These are phyloP conservation scores for Claviceps humidiphila DNA, from an alignment of 2,329 filamentous ascomycete species.

Conservation along the genomic window DNA sequence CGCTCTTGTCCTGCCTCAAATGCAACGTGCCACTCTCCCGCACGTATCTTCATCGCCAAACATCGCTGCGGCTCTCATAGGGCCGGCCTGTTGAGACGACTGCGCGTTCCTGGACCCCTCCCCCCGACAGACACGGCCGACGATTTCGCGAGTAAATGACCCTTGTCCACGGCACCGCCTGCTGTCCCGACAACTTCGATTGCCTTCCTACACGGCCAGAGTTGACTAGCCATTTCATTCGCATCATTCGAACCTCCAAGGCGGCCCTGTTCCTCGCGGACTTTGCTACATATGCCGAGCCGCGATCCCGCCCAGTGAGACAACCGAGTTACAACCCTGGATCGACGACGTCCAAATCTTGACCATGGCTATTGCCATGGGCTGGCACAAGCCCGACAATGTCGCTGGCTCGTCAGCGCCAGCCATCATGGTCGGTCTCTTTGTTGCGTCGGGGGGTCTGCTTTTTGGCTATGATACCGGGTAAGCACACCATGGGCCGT, in stretches of 20 bases:
- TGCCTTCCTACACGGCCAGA: not conserved
- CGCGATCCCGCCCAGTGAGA: not conserved
- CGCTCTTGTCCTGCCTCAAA: not conserved
- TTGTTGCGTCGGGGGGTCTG: constrained; percentile 56
- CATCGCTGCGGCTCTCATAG: not conserved
- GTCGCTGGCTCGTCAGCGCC: constrained; percentile 60
- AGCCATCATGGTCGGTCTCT: constrained; percentile 58
- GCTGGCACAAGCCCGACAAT: constrained; percentile 63
- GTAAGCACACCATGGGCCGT: constrained; percentile 27
- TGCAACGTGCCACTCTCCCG: not conserved
- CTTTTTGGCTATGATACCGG: constrained; percentile 60
- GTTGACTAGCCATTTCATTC: not conserved
- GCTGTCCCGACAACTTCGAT: not conserved
- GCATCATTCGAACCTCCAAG: not conserved
- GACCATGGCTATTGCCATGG: constrained; percentile 54
- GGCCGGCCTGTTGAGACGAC: too few species aligned
- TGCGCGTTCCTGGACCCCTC: not conserved
- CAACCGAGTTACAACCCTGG: constrained; percentile 18
- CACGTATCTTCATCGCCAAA: not conserved
- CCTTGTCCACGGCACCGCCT: not conserved
- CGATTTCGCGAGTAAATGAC: not conserved
- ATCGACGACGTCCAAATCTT: constrained; percentile 35
- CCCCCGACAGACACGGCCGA: not conserved
- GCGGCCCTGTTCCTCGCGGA: not conserved
- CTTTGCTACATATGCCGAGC: not conserved